phyloP scores from a whole-genome alignment of 2,329 filamentous ascomycete genomes.

The Fusarium sp. region DNA sequence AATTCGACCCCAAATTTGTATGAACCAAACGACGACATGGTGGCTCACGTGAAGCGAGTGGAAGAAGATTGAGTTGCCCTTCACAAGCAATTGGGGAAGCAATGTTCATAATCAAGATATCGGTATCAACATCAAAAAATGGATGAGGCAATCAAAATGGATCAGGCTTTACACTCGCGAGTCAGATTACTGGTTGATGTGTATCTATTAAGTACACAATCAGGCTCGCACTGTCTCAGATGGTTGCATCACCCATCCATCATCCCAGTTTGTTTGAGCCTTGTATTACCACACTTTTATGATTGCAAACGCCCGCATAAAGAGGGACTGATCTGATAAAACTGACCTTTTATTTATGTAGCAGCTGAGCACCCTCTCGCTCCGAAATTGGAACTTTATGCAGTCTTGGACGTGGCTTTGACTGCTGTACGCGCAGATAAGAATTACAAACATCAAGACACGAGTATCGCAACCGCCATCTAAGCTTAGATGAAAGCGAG shows the following conservation, averaged over 20 bases:
- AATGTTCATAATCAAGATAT: background rate
- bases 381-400: background rate
- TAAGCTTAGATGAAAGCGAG: background rate
- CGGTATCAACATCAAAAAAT: rapidly evolving
- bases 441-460: background rate
- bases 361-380: background rate
- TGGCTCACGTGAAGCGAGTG: background rate
- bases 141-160: background rate
- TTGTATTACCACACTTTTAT: background rate
- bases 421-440: background rate
- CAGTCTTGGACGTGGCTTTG: background rate
- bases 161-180: background rate
- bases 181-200: background rate
- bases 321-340: rapidly evolving
- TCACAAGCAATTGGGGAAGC: background rate
- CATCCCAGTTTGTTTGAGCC: background rate
- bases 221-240: background rate
- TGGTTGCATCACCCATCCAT: background rate
- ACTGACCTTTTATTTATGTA: rapidly evolving
- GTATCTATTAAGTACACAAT: background rate
- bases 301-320: background rate
- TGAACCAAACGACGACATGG: background rate
- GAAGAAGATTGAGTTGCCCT: background rate
- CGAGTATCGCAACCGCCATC: background rate
- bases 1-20: background rate